Conservation (phyloP, 208 protist genomes). For the Trypanosoma lewisi region DNA sequence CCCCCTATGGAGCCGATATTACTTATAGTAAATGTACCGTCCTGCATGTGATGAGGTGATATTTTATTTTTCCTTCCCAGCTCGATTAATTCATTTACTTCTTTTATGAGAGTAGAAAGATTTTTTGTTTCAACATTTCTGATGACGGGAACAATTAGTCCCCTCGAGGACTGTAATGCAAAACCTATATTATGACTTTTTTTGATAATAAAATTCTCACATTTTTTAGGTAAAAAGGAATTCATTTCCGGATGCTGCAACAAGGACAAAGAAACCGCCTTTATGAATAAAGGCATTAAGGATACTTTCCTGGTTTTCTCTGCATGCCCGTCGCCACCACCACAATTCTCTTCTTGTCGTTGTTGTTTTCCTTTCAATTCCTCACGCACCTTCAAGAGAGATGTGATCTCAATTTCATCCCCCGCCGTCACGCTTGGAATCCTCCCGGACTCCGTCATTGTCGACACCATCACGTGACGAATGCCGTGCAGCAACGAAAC, state of each 20-base stretch:
- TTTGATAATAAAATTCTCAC: slow-evolving; percentile 73
- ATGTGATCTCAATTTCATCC: slow-evolving; percentile 89
- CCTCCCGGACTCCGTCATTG: slow-evolving; percentile 83
- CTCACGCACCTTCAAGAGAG: slow-evolving; percentile 51
- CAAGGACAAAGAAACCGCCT: slow-evolving; percentile 91
- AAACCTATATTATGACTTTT: slow-evolving; percentile 94
- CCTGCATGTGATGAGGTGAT: slow-evolving; percentile 59
- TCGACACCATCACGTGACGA: slow-evolving; percentile 89
- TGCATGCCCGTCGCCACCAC: too few relatives aligned
- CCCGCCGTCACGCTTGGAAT: slow-evolving; percentile 91
- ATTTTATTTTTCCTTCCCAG: slow-evolving; percentile 54
- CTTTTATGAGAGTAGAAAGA: slow-evolving; percentile 91
- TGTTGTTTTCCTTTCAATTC: slow-evolving; percentile 52
- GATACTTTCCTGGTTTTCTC: slow-evolving; percentile 54
- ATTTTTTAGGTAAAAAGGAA: slow-evolving; percentile 51
- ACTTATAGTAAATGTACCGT: slow-evolving; percentile 94
- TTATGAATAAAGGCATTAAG: slow-evolving; percentile 95
- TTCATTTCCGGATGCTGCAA: slow-evolving; percentile 89
- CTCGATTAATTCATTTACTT: slow-evolving; percentile 85
- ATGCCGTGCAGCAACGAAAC: slow-evolving; percentile 42
- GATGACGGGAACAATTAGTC: slow-evolving; percentile 95
- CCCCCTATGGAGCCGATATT: slow-evolving; percentile 97
- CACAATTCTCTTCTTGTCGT: too few relatives aligned
- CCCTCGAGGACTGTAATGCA: slow-evolving; percentile 94
- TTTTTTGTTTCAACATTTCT: slow-evolving; percentile 85